phyloP scores from a whole-genome alignment of 2,329 filamentous ascomycete species.

The Gaeumannomyces tritici region DNA sequence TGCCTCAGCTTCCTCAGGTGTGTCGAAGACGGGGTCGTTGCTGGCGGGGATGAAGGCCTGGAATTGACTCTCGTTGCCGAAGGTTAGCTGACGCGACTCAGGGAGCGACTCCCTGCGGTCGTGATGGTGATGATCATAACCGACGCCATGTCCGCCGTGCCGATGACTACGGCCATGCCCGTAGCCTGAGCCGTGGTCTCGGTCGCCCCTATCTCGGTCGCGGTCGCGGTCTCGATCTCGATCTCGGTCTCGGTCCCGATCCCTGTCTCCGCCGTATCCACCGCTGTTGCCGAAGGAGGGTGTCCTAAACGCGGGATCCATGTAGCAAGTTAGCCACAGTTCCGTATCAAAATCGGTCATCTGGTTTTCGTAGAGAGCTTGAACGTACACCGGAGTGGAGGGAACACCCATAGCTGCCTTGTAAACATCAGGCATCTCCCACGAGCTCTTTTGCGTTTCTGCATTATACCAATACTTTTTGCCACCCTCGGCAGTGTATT shows the following conservation, averaged over 20 bases:
- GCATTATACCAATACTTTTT: constrained; percentile 94
- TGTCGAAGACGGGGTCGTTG: constrained; percentile 70
- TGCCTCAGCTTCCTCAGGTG: constrained; percentile 78
- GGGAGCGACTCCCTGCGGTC: constrained; percentile 27
- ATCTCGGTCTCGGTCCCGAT: neutral
- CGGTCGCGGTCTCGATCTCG: constrained; percentile 22
- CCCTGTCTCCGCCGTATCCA: constrained; percentile 1
- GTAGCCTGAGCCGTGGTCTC: constrained; percentile 6
- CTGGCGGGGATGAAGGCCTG: constrained; percentile 52
- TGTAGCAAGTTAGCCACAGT: neutral
- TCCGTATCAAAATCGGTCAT: neutral
- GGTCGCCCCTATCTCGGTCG: constrained; percentile 12
- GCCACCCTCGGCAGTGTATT: constrained; percentile 79
- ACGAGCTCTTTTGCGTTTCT: constrained; percentile 83
- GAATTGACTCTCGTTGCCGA: constrained; percentile 45
- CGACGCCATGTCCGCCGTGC: neutral
- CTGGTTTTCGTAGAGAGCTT: neutral
- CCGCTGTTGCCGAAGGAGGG: neutral
- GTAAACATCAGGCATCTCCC: constrained; percentile 85
- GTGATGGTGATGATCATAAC: constrained; percentile 9
- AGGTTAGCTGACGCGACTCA: constrained; percentile 49
- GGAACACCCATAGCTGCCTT: constrained; percentile 61
- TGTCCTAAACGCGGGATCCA: neutral
- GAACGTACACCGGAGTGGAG: constrained; percentile 30
- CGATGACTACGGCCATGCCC: constrained; percentile 4